Conservation (phyloP, 495 filamentous ascomycete genomes). For the Neurospora cerealis region DNA sequence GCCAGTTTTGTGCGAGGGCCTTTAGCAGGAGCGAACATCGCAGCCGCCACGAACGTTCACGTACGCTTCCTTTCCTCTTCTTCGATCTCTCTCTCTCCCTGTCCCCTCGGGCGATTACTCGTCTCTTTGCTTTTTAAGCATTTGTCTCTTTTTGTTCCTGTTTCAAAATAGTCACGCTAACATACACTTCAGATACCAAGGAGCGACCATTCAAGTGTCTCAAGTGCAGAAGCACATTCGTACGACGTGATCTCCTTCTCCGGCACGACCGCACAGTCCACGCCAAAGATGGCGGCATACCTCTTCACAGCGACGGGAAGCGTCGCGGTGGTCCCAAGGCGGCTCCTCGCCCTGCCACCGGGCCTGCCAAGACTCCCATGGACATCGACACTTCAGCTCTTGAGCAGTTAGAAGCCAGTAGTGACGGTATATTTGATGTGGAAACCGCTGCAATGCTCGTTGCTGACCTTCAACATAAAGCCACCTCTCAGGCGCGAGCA, state of each 20-base stretch:
- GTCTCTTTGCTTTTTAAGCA: not conserved
- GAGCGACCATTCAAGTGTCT: conserved; percentile 97
- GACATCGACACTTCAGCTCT: conserved; percentile 79
- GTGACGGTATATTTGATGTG: conserved; percentile 91
- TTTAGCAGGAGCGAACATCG: conserved; percentile 97
- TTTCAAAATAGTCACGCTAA: conserved; percentile 1
- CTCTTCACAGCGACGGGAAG: conserved; percentile 89
- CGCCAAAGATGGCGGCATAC: conserved; percentile 94
- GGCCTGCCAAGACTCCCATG: conserved; percentile 71
- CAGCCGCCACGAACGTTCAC: conserved; percentile 92
- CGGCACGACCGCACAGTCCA: conserved; percentile 98
- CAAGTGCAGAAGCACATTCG: conserved; percentile 97
- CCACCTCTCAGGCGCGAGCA: conserved; percentile 67
- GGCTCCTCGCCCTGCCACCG: conserved; percentile 46
- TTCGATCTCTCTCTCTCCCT: conserved; percentile 2
- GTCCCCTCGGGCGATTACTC: not conserved
- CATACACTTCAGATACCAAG: conserved; percentile 68
- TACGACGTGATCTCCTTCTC: conserved; percentile 88
- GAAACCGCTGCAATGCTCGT: conserved; percentile 99
- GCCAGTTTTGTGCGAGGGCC: conserved; percentile 94
- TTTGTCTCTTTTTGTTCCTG: not conserved
- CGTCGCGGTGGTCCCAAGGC: conserved; percentile 66
- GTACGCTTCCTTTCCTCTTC: conserved; percentile 52
- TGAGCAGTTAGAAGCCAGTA: conserved; percentile 90
- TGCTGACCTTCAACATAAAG: conserved; percentile 96